phyloP scores from a whole-genome alignment of 345 rosid genomes.

The Sisymbrium irio region DNA sequence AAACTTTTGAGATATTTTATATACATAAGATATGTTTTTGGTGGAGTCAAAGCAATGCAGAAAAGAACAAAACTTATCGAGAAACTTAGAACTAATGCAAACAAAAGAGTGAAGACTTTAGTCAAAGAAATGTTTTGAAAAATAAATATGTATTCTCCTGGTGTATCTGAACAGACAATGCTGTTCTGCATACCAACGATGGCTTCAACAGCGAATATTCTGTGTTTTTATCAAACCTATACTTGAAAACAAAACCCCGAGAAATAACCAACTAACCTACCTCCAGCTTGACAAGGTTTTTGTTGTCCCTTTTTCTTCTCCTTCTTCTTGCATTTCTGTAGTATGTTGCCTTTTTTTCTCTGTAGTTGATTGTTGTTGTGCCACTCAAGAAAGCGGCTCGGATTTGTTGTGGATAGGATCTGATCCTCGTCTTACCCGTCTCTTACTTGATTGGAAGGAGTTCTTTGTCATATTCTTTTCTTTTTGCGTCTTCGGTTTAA shows the following conservation, averaged over 20 bases:
- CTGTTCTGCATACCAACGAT: slow-evolving; percentile 28
- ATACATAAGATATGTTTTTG: slow-evolving; percentile 17
- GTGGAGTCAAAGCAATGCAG: slow-evolving; percentile 36
- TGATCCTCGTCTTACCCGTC: slow-evolving; percentile 70
- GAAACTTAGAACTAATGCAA: slow-evolving; percentile 26
- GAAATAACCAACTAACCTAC: slow-evolving; percentile 43
- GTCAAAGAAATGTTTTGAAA: slow-evolving; percentile 21
- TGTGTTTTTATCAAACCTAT: slow-evolving; percentile 34
- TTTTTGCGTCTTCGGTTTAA: slow-evolving; percentile 40
- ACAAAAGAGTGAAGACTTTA: slow-evolving; percentile 23
- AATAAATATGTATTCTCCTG: slow-evolving; percentile 24
- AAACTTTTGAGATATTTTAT: slow-evolving; percentile 21
- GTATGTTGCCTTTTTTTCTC: slow-evolving; percentile 23
- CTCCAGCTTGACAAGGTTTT: slow-evolving; percentile 29
- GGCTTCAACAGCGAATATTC: slow-evolving; percentile 29
- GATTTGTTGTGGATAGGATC: slow-evolving; percentile 88
- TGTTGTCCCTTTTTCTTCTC: not conserved
- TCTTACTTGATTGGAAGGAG: slow-evolving; percentile 64
- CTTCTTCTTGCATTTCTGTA: slow-evolving; percentile 36
- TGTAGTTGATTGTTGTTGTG: slow-evolving; percentile 36
- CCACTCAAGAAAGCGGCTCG: slow-evolving; percentile 27
- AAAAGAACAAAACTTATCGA: slow-evolving; percentile 34
- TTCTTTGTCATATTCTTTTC: slow-evolving; percentile 39
- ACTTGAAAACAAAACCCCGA: slow-evolving; percentile 21
- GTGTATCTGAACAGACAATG: slow-evolving; percentile 37